phyloP scores from a whole-genome alignment of 768 basidiomycete genomes.

The Suillus tomentosus region DNA sequence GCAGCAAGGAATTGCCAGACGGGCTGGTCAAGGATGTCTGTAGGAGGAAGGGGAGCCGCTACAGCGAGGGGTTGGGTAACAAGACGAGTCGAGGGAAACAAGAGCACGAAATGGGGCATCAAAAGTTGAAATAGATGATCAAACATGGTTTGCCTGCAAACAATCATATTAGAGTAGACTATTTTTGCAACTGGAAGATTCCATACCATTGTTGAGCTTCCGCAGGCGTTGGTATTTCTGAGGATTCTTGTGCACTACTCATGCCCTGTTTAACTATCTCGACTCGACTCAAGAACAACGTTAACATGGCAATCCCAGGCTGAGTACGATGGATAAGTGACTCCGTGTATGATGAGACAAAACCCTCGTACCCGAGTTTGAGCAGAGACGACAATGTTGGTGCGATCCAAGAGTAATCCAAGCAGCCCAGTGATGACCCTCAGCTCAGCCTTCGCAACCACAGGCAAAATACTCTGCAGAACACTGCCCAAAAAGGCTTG shows the following conservation, averaged over 20 bases:
- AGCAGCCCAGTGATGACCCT: slow-evolving; percentile 86
- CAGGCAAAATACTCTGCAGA: slow-evolving; percentile 82
- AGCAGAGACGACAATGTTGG: slow-evolving; percentile 70
- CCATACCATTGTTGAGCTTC: slow-evolving; percentile 80
- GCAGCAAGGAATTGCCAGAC: slow-evolving; percentile 96
- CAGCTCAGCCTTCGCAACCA: slow-evolving; percentile 77
- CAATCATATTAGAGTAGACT: neutral
- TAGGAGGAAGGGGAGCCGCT: slow-evolving; percentile 38
- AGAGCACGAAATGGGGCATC: slow-evolving; percentile 67
- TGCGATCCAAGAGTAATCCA: slow-evolving; percentile 78
- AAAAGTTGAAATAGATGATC: slow-evolving; percentile 84
- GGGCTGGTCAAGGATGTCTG: slow-evolving; percentile 79
- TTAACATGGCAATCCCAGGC: slow-evolving; percentile 92
- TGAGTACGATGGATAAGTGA: slow-evolving; percentile 32
- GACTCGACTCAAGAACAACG: slow-evolving; percentile 89
- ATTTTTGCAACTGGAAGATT: neutral
- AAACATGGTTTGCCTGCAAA: slow-evolving; percentile 79
- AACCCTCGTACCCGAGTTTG: slow-evolving; percentile 70
- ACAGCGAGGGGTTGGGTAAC: slow-evolving; percentile 40
- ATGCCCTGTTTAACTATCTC: slow-evolving; percentile 84
- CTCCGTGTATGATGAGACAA: slow-evolving; percentile 5
- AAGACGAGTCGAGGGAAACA: slow-evolving; percentile 91
- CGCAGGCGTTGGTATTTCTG: slow-evolving; percentile 63
- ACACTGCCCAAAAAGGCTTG: slow-evolving; percentile 86
- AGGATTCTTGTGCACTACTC: slow-evolving; percentile 48